These are phyloP conservation scores for Fusarium brevicatenulatum DNA, from an alignment of 2,329 filamentous ascomycete species.

Conservation along the genomic window DNA sequence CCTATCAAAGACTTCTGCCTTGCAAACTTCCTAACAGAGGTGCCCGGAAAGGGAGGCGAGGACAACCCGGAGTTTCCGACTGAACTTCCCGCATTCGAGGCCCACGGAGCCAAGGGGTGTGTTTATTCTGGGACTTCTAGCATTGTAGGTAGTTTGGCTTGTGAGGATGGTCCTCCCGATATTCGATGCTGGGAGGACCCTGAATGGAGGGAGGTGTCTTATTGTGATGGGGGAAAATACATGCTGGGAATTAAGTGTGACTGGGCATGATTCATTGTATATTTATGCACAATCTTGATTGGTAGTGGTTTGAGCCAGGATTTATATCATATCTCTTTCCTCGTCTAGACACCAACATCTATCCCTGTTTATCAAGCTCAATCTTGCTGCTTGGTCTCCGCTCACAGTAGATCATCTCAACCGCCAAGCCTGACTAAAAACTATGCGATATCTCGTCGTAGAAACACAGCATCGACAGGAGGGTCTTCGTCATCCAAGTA, in stretches of 20 bases:
- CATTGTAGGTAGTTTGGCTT: neutral
- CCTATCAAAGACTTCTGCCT: neutral
- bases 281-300: neutral
- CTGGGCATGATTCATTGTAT: neutral
- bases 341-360: too few species aligned
- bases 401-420: neutral
- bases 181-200: neutral
- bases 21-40: neutral
- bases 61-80: neutral
- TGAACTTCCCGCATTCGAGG: neutral
- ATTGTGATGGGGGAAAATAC: neutral
- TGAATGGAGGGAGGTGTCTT: neutral
- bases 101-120: neutral
- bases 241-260: neutral
- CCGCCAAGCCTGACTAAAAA: accelerated
- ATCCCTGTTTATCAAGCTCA: too few species aligned
- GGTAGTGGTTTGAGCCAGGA: neutral
- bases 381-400: neutral
- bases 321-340: too few species aligned
- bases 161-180: neutral
- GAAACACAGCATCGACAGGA: slow-evolving; percentile 13
- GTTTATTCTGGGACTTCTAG: neutral
- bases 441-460: slow-evolving; percentile 18
- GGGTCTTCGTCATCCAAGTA: slow-evolving; percentile 3
- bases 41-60: neutral